A percentile compares a stretch with the other conserved stretches of the same genome.
Conservation (phyloP, 768 basidiomycete species). For the Mycena pura region DNA sequence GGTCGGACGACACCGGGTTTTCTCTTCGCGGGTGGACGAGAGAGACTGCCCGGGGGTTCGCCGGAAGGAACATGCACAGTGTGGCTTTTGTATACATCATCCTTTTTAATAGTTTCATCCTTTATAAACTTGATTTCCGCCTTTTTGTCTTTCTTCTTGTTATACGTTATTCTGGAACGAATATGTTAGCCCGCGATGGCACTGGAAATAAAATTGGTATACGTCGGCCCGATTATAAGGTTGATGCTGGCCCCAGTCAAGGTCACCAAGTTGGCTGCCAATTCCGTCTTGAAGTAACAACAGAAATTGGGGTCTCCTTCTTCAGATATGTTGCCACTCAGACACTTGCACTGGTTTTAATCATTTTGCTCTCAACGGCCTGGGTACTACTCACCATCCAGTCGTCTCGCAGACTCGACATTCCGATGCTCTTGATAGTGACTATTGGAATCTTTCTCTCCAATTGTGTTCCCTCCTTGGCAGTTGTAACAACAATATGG, state of each 20-base stretch:
- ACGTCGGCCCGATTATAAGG: slow-evolving; percentile 81
- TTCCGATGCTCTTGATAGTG: slow-evolving; percentile 83
- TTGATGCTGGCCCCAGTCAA: slow-evolving; percentile 79
- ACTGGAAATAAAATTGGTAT: slow-evolving; percentile 40
- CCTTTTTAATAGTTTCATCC: slow-evolving; percentile 81
- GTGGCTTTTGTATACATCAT: slow-evolving; percentile 94
- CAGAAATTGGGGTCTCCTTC: slow-evolving; percentile 95
- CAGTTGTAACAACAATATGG: slow-evolving; percentile 70
- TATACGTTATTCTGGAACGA: slow-evolving; percentile 74
- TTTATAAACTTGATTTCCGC: slow-evolving; percentile 86
- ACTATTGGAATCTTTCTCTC: slow-evolving; percentile 92
- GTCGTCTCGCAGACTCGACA: slow-evolving; percentile 93
- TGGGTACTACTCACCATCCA: slow-evolving; percentile 75
- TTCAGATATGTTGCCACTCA: slow-evolving; percentile 82
- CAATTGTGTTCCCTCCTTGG: slow-evolving; percentile 70
- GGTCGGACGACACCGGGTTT: slow-evolving; percentile 89
- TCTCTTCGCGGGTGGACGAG: slow-evolving; percentile 83
- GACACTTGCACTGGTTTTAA: slow-evolving; percentile 50
- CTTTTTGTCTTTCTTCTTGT: slow-evolving; percentile 97
- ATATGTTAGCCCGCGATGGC: not conserved
- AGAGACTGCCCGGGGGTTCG: slow-evolving; percentile 81
- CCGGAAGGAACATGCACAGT: slow-evolving; percentile 88
- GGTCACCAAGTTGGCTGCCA: slow-evolving; percentile 81
- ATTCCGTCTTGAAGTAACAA: slow-evolving; percentile 95
- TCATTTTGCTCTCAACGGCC: not conserved